Conservation (phyloP, 2,329 filamentous ascomycete genomes). For the Cladophialophora chaetospira region DNA sequence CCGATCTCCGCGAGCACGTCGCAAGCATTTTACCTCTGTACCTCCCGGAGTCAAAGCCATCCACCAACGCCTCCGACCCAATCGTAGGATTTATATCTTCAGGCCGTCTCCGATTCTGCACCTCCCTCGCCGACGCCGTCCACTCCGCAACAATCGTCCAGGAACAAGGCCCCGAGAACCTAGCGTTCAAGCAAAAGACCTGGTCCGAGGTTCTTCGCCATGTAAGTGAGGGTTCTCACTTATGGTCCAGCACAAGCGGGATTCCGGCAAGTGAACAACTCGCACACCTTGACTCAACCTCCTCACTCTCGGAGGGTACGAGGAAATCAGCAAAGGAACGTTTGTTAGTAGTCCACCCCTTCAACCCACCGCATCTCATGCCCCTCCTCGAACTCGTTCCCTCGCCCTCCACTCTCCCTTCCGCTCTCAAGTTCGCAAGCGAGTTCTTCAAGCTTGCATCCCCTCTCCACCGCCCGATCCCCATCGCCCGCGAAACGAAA, state of each 20-base stretch:
- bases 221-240: constrained; percentile 48
- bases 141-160: constrained; percentile 55
- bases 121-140: constrained; percentile 46
- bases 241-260: constrained; percentile 62
- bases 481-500: constrained; percentile 91
- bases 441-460: constrained; percentile 87
- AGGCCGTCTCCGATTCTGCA: constrained; percentile 41
- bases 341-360: constrained; percentile 61
- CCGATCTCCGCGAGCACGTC: constrained; percentile 51
- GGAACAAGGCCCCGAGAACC: constrained; percentile 61
- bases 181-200: constrained; percentile 53
- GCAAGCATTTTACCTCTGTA: constrained; percentile 47
- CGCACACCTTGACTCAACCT: constrained; percentile 37
- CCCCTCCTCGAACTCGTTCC: constrained; percentile 62
- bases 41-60: constrained; percentile 33
- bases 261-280: constrained; percentile 57
- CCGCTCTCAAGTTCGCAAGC: constrained; percentile 50
- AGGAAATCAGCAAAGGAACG: constrained; percentile 31
- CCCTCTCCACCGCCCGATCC: constrained; percentile 94
- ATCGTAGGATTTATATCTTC: constrained; percentile 28
- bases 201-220: constrained; percentile 55
- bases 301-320: background rate
- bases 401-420: constrained; percentile 44
- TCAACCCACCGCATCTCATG: constrained; percentile 65
- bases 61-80: background rate